Base-by-base conservation (phyloP, 2,329 filamentous ascomycete species). In the Amesomyces nigricolor region DNA sequence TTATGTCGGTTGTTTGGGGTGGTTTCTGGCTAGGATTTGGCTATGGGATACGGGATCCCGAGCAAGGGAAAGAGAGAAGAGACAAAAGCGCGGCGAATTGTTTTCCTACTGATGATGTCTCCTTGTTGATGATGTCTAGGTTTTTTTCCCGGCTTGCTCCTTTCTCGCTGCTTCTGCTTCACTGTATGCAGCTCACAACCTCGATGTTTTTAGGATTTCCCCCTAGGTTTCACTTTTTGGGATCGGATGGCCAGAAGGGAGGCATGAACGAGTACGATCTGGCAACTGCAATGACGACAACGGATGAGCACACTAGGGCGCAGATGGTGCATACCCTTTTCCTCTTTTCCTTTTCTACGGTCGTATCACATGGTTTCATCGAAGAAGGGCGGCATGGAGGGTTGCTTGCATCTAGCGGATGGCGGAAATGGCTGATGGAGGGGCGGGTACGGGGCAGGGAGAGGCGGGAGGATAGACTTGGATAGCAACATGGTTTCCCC, bases 401-500 rank as follows among this genome's bases (percentile, higher is more conserved):
- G 5, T 14, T 22, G 42, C n/a, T 9, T 53, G n/a, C 6, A 22
- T 26, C 13, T 43, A 29, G 26, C 22, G n/a, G 38, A 16, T 10
- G 16, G 46, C 14, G 5, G 32, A 17, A 19, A 13, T 10, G 38
- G 26, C n/a, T 32, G 30, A 30, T 44, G 14, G 32, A 17, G 46
- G 22, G 16, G 47, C 35, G 35, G 46, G 10, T 38, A 11, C 7
- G 46, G 22, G 47, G 13, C 32, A 19, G 17, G 17, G 17, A 19
- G 19, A 16, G 8, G 6, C 14, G n/a, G 14, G n/a, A 40, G 48
- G 26, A 42, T 32, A 19, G 7, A 32, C 30, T 32, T 32, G 30
- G 45, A 51, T 51, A 51, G 49, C 49, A 51, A 43, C 43, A 51
- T n/a, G 19, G 38, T 38, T 38, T 51, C 17, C 40, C 49, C 45